Base-by-base conservation (phyloP, 495 filamentous ascomycete genomes). In the Penicilliopsis zonata region DNA sequence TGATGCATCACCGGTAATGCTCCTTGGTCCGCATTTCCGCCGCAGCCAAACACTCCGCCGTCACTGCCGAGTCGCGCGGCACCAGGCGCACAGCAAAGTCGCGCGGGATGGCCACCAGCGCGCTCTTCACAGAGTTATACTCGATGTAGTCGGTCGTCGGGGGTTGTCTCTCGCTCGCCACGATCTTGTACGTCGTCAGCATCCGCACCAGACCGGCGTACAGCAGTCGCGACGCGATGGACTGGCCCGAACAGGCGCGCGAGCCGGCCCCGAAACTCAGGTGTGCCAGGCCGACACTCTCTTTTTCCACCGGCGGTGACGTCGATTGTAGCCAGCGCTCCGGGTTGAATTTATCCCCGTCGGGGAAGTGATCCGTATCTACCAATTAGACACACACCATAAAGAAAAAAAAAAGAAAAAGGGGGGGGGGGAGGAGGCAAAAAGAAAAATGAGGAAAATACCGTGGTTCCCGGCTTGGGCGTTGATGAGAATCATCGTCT, bases 401-500 rank as follows among this genome's bases (percentile, higher is more conserved):
- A n/a, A n/a, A n/a, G n/a, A n/a, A n/a, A n/a, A n/a, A n/a, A n/a
- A n/a, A n/a, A n/a, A n/a, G n/a, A n/a, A 66, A 22, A 54, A 49
- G 8, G 50, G 51, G 21, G 54, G 52, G n/a, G 46, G 50, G n/a
- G 55, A 48, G 20, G 58, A 50, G 20, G 62, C 13, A 37, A n/a
- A 47, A 49, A 5, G 47, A 5, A 28, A 14, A 14, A 13, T 28
- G 5, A 28, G 12, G 9, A 23, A 10, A 6, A 10, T 23, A 10
- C 6, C 6, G 10, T 6, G 21, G 30, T 77, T 79, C 36, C 74
- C 78, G 6, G 70, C 71, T 74, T 72, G 78, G 0, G 70, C 66
- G 45, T 81, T 79, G 36, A 81, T 50, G 46, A 76, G 78, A 25
- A 76, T 63, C 0, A 74, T 69, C 4, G 69, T 76, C 13, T 69